Conservation (phyloP, 1,284 basidiomycete genomes). For the Phylloporus sp. region DNA sequence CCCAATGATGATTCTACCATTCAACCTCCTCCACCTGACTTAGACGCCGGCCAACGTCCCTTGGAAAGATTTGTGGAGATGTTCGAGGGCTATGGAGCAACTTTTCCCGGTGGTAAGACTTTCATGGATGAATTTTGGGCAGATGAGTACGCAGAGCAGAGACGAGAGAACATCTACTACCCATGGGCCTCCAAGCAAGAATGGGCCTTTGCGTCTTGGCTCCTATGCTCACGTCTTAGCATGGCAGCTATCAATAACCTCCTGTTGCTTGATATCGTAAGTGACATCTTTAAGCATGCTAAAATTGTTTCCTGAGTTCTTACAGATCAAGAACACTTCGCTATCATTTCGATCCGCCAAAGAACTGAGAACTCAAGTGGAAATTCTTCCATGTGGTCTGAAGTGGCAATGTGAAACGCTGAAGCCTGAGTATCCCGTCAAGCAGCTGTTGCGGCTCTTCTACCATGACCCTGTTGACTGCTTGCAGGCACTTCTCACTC, state of each 20-base stretch:
- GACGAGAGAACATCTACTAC: not conserved
- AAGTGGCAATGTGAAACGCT: not conserved
- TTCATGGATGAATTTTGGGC: conserved; percentile 7
- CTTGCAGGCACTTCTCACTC: not conserved
- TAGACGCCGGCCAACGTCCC: too few species aligned
- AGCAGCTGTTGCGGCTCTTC: not conserved
- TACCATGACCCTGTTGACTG: not conserved
- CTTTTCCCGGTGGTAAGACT: conserved; percentile 3
- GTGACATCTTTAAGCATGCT: not conserved
- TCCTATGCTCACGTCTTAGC: conserved; percentile 1
- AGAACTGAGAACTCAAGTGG: not conserved
- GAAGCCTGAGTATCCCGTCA: not conserved
- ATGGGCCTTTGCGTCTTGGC: conserved; percentile 5
- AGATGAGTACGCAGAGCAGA: conserved; percentile 1
- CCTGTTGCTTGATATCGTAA: not conserved
- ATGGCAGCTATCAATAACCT: conserved; percentile 3
- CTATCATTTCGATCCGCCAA: not conserved
- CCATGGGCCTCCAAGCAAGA: conserved; percentile 4
- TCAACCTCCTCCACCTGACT: not conserved
- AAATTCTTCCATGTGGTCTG: not conserved
- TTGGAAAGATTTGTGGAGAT: not conserved
- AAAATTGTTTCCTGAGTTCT: not conserved
- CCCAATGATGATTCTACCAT: too few species aligned
- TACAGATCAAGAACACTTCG: not conserved
- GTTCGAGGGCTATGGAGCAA: not conserved